Evolutionary conservation across 495 filamentous ascomycete genomes (phyloP).

Genomic region (Trichoderma gamsii): DNA sequence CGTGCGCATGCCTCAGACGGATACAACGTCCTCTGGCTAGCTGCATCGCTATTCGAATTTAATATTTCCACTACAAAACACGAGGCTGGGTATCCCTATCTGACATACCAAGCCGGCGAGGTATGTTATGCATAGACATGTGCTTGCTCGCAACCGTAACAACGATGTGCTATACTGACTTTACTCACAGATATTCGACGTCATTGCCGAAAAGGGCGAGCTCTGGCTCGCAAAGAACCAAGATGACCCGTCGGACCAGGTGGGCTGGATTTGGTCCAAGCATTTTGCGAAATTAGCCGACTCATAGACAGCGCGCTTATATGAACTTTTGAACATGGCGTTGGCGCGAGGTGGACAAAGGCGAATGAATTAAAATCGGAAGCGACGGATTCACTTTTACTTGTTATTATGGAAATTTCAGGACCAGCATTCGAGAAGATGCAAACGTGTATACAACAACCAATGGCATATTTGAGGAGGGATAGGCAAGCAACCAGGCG

Average conservation of each 20-base stretch:
- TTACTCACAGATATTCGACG: conserved; percentile 64
- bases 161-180: conserved; percentile 19
- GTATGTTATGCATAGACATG: conserved; percentile 34
- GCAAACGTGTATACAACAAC: conserved; percentile 5
- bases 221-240: conserved; percentile 97
- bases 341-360: conserved; percentile 3
- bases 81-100: conserved; percentile 91
- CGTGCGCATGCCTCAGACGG: conserved; percentile 33
- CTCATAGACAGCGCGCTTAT: conserved; percentile 27
- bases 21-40: conserved; percentile 69
- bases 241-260: conserved; percentile 66
- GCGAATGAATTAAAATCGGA: not conserved
- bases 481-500: conserved; percentile 1
- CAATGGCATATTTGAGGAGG: conserved; percentile 2
- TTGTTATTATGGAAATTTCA: not conserved
- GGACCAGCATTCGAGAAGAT: conserved; percentile 3
- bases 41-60: conserved; percentile 91
- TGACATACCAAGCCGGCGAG: conserved; percentile 91
- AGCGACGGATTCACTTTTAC: conserved; percentile 2
- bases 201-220: conserved; percentile 92
- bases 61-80: conserved; percentile 86
- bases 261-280: conserved; percentile 99
- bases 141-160: not conserved
- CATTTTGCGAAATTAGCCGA: conserved; percentile 80
- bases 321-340: conserved; percentile 1